Conservation (phyloP, 306 rosid genomes). For the Cucumis hystrix region DNA sequence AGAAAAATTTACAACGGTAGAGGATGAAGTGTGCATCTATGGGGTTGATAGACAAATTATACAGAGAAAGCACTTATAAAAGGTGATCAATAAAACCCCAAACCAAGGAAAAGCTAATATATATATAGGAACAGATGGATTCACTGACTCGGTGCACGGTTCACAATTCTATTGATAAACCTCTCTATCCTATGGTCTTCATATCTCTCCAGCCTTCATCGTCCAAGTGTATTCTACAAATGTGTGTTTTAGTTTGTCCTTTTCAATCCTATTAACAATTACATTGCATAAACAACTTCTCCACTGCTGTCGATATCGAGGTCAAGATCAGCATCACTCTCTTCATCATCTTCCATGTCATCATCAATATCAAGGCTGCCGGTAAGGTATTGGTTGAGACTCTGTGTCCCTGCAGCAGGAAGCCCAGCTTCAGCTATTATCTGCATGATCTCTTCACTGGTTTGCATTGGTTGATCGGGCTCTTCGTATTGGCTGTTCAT, state of each 20-base stretch:
- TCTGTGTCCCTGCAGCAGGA: constrained; percentile 62
- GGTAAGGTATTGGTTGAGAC: constrained; percentile 55
- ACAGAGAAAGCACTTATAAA: neutral
- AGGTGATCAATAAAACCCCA: neutral
- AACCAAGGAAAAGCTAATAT: neutral
- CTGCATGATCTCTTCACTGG: constrained; percentile 79
- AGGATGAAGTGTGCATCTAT: neutral
- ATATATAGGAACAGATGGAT: neutral
- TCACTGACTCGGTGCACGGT: neutral
- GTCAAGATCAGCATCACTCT: constrained; percentile 59
- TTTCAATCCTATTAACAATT: neutral
- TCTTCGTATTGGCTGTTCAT: constrained; percentile 48
- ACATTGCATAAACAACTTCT: constrained; percentile 80
- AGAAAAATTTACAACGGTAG: neutral
- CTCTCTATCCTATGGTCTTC: neutral
- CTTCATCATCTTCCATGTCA: constrained; percentile 87
- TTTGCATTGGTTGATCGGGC: constrained; percentile 85
- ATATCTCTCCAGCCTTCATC: neutral
- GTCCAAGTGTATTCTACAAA: neutral
- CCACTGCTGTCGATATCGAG: constrained; percentile 81
- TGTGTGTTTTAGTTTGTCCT: neutral
- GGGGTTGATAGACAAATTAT: neutral
- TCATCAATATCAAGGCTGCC: constrained; percentile 83
- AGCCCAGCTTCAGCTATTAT: constrained; percentile 71
- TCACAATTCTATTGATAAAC: neutral